Evolutionary conservation across 768 basidiomycete species (phyloP), one percentile per base, ranked within the genome.

Genomic region (Kwoniella europaea): DNA sequence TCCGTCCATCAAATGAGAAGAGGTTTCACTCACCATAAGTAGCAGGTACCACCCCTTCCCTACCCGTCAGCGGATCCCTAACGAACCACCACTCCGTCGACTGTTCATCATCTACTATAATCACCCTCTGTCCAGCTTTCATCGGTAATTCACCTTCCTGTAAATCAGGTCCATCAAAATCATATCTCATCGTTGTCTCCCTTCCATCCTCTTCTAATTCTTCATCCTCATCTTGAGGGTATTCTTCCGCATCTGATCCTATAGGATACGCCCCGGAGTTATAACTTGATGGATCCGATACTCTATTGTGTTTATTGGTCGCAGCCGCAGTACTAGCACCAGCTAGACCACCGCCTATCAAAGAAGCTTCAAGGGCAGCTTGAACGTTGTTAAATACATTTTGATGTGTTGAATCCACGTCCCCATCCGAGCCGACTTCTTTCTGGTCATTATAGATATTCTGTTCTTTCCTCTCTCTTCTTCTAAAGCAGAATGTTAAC

Each of bases 1-100:
- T 29, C 5, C 29, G 4, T 29, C 29, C 29, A 29, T 29, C 29
- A 6, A 4, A 29, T 29, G 46, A 50, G 46, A 50, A 15, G 46
- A 50, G 16, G 10, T 13, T 16, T 1, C 59, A 76, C 76, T 74
- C 68, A 80, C 79, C 79, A 73, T 95, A 98, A 68, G 92, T 89
- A 53, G 93, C 91, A 10, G 94, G 94, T 61, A 97, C 92, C 42
- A 95, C 91, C 13, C 94, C 94, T 84, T 95, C 92, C 60, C 86
- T 88, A 10, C 93, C 92, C 58, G 90, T 90, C 63, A 88, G 88
- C 22, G 88, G 85, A 82, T 95, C 92, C 42, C 93, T 88, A 63
- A 91, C 92, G 78, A 92, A 95, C 94, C 94, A 97, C 94, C 94
- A 98, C 57, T 94, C 94, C 70, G 64, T 67, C 72, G 66, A 69